Evolutionary conservation across 139 green algal species (phyloP), one percentile per base, ranked within the genome.

Genomic region (Monoraphidium neglectum): DNA sequence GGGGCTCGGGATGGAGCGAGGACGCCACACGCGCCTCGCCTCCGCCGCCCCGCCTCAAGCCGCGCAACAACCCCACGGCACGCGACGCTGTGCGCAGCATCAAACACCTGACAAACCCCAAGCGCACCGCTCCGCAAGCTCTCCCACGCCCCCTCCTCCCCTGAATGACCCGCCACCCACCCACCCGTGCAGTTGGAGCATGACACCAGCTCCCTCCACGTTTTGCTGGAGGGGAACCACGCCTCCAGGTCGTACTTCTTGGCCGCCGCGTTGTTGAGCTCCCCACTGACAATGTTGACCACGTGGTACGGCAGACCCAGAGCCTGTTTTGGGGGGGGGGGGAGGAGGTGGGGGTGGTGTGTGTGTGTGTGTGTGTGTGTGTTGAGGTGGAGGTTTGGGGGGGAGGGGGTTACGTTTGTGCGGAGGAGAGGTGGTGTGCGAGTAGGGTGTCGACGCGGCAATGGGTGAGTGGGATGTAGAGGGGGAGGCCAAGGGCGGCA

Each of bases 161-260:
- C 43, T 51, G 8, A 8, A 8, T 8, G 12, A 51, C 8, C 43
- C 8, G 43, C 43, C 43, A 8, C 43, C 43, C 12, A 8, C 43
- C 43, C 43, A 51, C 43, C 43, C 12, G 89, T 94, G 92, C 96
- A 99, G 86, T 99, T 99, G 68, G 90, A 97, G 91, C 94, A 98
- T 13, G 94, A 98, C 15, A 99, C 97, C 36, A 99, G 91, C 85
- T 99, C 97, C 1, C 97, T 81, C 88, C 90, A 97, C 1, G 92
- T 93, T 69, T 92, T 88, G 61, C 82, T 92, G 36, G 92, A 94
- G 8, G 97, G 97, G 87, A 99, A 99, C 93, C 93, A 99, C 26
- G 97, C 97, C 84, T 99, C 96, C 79, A 99, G 82, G 83, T 99
- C 96, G 74, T 98, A 99, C 90, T 99, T 99, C 82, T 99, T 99